Conservation (phyloP, 495 filamentous ascomycete genomes). For the Daldinia concentrica region DNA sequence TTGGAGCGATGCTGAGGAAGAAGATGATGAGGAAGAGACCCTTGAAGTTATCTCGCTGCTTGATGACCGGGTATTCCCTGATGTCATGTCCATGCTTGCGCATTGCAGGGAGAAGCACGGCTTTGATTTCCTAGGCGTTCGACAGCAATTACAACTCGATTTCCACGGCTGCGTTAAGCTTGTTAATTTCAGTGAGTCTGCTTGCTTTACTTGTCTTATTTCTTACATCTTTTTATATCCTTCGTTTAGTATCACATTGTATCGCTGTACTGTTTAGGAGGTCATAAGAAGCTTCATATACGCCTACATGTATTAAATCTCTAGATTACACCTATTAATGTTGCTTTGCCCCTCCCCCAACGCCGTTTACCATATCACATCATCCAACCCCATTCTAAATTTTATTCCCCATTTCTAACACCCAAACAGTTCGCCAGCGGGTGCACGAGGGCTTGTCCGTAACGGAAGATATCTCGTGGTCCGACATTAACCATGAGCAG, state of each 20-base stretch:
- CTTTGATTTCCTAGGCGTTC: constrained; percentile 76
- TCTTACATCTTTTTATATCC: neutral
- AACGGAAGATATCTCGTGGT: constrained; percentile 64
- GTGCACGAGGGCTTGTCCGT: constrained; percentile 58
- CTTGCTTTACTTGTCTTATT: neutral
- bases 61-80: constrained; percentile 71
- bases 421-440: constrained; percentile 49
- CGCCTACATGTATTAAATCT: neutral
- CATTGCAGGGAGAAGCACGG: constrained; percentile 75
- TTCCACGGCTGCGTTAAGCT: constrained; percentile 85
- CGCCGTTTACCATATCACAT: neutral
- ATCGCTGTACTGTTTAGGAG: neutral
- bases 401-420: constrained; percentile 16
- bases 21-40: constrained; percentile 64
- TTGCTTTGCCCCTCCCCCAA: neutral
- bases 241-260: neutral
- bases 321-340: neutral
- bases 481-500: constrained; percentile 73
- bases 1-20: constrained; percentile 79
- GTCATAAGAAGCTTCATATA: neutral
- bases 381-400: neutral
- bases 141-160: constrained; percentile 74
- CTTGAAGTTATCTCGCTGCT: constrained; percentile 74
- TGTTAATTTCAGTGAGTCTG: constrained; percentile 75
- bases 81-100: constrained; percentile 71